Base-by-base conservation (phyloP, 768 basidiomycete genomes). In the Imleria badia region DNA sequence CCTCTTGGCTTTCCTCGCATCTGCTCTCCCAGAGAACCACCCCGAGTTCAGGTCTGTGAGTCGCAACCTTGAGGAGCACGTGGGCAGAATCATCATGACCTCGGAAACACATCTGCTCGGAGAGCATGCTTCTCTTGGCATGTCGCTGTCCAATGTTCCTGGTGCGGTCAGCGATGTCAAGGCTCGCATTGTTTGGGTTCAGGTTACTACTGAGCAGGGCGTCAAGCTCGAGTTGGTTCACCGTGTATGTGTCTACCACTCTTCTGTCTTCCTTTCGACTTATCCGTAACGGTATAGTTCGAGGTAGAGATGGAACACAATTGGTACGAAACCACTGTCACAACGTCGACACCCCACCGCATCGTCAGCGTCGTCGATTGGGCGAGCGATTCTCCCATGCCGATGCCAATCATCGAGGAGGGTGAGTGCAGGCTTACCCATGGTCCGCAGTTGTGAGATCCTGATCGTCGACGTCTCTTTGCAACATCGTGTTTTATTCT, bases 251-350 rank as follows among this genome's bases (percentile, higher is more conserved):
- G 17, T 42, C 5, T 13, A 19, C 12, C 4, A 11, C 11, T 14
- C n/a, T 17, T 19, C 9, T 6, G 12, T 39, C 13, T 5, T 9
- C 26, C 6, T 22, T 12, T 29, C 6, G 6, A 44, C 56, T 64
- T n/a, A 61, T 12, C 19, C 11, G 6, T 15, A 10, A 42, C 23
- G 15, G 17, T 17, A 52, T 14, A 88, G 85, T 89, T 94, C 64
- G 92, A 94, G 67, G 88, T 96, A 42, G 89, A 94, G 78, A 92
- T 96, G 89, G 67, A 86, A 66, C 86, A 97, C 73, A 98, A 94
- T 73, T 96, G 92, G 92, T 98, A 98, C 63, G 94, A 98, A 71
- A 83, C 93, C 5, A 81, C 91, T 20, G 86, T 99, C 39, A 86
- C 89, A 12, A 85, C 83, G 2, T 68, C 74, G 29, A 70, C 79